These are phyloP conservation scores for Salix suchowensis DNA, from an alignment of 345 rosid genomes.

Conservation along the genomic window DNA sequence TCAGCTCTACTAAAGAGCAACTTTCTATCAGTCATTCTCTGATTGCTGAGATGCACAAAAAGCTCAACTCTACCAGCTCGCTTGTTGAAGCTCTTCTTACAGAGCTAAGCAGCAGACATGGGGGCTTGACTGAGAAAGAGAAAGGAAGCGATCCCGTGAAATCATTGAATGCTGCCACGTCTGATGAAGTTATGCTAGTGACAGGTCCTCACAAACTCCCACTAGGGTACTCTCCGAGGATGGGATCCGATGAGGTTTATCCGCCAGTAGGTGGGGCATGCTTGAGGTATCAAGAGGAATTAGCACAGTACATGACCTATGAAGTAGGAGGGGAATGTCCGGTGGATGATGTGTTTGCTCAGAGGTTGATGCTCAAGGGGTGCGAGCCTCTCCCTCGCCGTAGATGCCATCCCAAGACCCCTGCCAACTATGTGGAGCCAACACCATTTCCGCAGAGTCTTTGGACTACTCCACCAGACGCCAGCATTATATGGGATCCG, in stretches of 20 bases:
- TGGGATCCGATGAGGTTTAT: constrained; percentile 33
- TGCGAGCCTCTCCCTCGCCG: constrained; percentile 52
- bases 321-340: constrained; percentile 45
- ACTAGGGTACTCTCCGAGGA: constrained; percentile 31
- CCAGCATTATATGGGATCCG: constrained; percentile 43
- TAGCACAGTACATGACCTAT: constrained; percentile 39
- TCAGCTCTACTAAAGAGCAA: constrained; percentile 29
- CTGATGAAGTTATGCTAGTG: constrained; percentile 36
- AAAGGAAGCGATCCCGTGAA: no score
- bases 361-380: constrained; percentile 42
- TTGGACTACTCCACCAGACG: constrained; percentile 36
- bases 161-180: background rate
- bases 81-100: constrained; percentile 27
- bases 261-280: constrained; percentile 39
- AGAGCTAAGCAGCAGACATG: constrained; percentile 18
- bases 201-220: constrained; percentile 41
- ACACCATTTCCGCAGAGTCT: constrained; percentile 29
- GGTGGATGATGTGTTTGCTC: constrained; percentile 43
- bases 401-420: constrained; percentile 42
- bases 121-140: background rate
- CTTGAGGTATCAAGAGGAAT: constrained; percentile 39
- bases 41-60: constrained; percentile 25
- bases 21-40: constrained; percentile 27
- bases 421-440: constrained; percentile 33
- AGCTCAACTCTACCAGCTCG: constrained; percentile 40